Percentiles rank a stretch among this genome's conserved stretches.
These are phyloP conservation scores for Paecilomyces sp. DNA, from an alignment of 2,329 filamentous ascomycete species.

Conservation along the genomic window DNA sequence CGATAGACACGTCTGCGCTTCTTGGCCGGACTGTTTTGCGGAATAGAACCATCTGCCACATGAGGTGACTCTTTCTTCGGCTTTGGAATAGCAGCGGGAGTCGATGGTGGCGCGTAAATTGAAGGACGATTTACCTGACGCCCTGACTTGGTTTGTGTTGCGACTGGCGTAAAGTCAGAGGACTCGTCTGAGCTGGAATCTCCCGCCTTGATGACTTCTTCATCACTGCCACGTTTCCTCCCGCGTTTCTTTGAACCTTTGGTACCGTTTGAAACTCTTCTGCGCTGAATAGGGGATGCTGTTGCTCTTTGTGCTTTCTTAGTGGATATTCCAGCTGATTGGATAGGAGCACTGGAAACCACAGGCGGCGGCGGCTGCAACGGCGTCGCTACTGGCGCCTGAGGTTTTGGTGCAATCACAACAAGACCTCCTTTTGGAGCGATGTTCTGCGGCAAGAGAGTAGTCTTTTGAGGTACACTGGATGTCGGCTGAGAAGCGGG, in stretches of 20 bases:
- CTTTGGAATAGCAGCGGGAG: slow-evolving; percentile 14
- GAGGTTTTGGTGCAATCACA: slow-evolving; percentile 10
- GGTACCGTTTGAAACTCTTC: slow-evolving; percentile 4
- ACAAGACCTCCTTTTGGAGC: slow-evolving; percentile 3
- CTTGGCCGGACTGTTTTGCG: slow-evolving; percentile 26
- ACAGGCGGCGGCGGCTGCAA: neutral
- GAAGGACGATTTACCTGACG: slow-evolving; percentile 59
- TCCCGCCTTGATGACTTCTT: slow-evolving; percentile 25
- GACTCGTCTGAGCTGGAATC: slow-evolving; percentile 32
- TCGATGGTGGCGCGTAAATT: slow-evolving; percentile 52
- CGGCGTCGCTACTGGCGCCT: neutral
- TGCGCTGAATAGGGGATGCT: slow-evolving; percentile 10
- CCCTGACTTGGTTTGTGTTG: slow-evolving; percentile 68
- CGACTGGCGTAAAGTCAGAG: slow-evolving; percentile 46
- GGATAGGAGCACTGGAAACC: slow-evolving; percentile 2
- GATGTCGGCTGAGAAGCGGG: slow-evolving; percentile 8
- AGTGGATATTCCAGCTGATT: neutral
- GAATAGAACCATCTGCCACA: slow-evolving; percentile 9
- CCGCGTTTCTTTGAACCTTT: slow-evolving; percentile 16
- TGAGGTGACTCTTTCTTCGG: slow-evolving; percentile 6
- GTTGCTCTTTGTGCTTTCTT: slow-evolving; percentile 8
- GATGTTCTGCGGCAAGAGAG: slow-evolving; percentile 2
- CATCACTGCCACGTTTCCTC: slow-evolving; percentile 20
- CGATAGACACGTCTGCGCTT: slow-evolving; percentile 51
- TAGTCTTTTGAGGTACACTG: slow-evolving; percentile 1